Evolutionary conservation across 164 flowering plant genomes (phyloP).

Genomic region (Vitis labrusca): DNA sequence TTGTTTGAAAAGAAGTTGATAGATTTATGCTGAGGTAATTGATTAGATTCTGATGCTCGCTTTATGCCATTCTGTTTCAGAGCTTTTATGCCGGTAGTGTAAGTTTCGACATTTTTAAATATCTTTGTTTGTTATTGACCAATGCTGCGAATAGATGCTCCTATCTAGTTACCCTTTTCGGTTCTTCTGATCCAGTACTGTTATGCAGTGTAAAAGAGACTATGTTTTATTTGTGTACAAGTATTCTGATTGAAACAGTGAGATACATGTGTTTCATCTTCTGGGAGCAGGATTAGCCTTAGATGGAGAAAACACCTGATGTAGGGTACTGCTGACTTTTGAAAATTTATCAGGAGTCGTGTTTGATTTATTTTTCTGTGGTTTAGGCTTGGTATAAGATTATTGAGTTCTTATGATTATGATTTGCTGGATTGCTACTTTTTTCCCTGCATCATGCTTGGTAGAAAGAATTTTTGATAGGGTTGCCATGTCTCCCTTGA

Average conservation of each 20-base stretch:
- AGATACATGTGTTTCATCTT: too few relatives aligned
- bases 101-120: constrained; percentile 8
- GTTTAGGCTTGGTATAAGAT: background rate
- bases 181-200: background rate
- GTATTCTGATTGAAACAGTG: too few relatives aligned
- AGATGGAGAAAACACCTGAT: background rate
- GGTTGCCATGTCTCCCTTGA: too few relatives aligned
- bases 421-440: background rate
- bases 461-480: too few relatives aligned
- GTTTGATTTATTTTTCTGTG: background rate
- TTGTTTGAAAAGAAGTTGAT: too few relatives aligned
- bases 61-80: constrained; percentile 23
- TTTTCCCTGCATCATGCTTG: too few relatives aligned
- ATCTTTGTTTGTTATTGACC: constrained; percentile 16
- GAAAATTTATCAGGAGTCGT: constrained; percentile 1
- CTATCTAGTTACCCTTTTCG: background rate
- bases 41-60: constrained; percentile 56
- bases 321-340: background rate
- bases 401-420: background rate
- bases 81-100: constrained; percentile 21
- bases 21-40: background rate
- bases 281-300: too few relatives aligned
- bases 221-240: too few relatives aligned
- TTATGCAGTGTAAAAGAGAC: too few relatives aligned
- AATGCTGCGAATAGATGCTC: background rate